These are phyloP conservation scores for Venturia pyrina DNA, from an alignment of 2,329 filamentous ascomycete genomes.

Conservation along the genomic window DNA sequence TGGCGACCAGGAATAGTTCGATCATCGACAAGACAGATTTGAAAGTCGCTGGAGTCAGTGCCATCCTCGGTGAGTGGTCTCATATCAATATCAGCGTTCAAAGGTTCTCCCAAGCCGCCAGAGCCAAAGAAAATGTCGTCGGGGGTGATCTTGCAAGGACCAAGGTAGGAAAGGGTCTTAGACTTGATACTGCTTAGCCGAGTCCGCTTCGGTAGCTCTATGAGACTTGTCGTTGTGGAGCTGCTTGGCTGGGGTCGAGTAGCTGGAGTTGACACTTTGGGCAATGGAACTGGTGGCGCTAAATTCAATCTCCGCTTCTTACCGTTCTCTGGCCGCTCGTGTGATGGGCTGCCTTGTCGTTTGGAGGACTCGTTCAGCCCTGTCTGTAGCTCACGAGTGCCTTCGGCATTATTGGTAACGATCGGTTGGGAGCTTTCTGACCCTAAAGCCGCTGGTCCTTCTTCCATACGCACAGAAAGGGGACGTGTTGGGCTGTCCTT, in stretches of 20 bases:
- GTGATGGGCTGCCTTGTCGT: not conserved
- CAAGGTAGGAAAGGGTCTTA: conserved; percentile 12
- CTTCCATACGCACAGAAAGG: not conserved
- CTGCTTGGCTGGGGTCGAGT: not conserved
- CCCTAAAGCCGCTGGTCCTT: not conserved
- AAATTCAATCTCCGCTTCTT: not conserved
- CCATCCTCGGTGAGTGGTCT: conserved; percentile 5
- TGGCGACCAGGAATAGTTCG: conserved; percentile 15
- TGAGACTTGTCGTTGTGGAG: not conserved
- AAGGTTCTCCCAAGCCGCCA: conserved; percentile 18
- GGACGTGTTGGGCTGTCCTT: not conserved
- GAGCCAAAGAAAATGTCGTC: conserved; percentile 27
- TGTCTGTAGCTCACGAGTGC: not conserved
- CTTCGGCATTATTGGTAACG: not conserved
- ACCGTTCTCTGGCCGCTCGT: not conserved
- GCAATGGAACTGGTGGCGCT: not conserved
- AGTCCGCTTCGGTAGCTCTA: not conserved
- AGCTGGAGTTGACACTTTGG: not conserved
- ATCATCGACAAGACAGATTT: not conserved
- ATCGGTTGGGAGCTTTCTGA: not conserved
- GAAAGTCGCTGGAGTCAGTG: conserved; percentile 15
- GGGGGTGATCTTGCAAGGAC: conserved; percentile 17
- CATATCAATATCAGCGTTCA: conserved; percentile 5
- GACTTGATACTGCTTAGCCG: not conserved
- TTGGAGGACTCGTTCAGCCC: not conserved